phyloP scores from a whole-genome alignment of 2,329 filamentous ascomycete genomes.

The Aureobasidium lini region DNA sequence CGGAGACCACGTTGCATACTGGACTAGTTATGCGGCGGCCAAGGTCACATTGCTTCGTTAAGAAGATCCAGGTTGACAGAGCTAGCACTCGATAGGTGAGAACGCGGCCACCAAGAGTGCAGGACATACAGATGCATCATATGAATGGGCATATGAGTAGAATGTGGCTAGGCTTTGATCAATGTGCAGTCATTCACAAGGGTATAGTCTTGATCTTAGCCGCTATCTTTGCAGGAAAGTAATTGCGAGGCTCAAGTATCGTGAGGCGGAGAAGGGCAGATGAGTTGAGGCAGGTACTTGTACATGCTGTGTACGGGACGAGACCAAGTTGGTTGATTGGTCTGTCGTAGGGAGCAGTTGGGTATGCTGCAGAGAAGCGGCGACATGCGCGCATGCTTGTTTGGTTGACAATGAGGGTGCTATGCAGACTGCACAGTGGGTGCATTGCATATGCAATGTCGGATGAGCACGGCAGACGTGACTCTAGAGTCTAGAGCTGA shows the following conservation, averaged over 20 bases:
- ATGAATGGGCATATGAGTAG: conserved; percentile 50
- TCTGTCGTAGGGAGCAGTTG: neutral
- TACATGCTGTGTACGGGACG: neutral
- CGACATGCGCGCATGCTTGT: neutral
- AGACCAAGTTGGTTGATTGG: neutral
- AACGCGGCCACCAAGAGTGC: conserved; percentile 51
- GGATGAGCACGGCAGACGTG: neutral
- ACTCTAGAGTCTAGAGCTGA: too few relatives aligned
- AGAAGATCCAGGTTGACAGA: conserved; percentile 55
- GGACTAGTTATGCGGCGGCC: conserved; percentile 42
- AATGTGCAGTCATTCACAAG: conserved; percentile 5
- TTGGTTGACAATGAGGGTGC: neutral
- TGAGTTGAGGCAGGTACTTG: neutral
- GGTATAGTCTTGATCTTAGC: conserved; percentile 24
- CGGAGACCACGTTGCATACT: conserved; percentile 48
- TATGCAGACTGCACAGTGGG: neutral
- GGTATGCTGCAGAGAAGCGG: neutral
- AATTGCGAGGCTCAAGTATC: conserved; percentile 26
- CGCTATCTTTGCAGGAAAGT: conserved; percentile 27
- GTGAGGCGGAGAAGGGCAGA: conserved; percentile 14
- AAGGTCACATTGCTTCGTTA: conserved; percentile 56
- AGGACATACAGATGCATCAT: conserved; percentile 57
- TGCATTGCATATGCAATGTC: conserved; percentile 1
- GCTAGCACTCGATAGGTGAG: conserved; percentile 49
- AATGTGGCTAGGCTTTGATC: neutral